Conservation (phyloP, 441 rosid genomes). For the Gossypium aridum region DNA sequence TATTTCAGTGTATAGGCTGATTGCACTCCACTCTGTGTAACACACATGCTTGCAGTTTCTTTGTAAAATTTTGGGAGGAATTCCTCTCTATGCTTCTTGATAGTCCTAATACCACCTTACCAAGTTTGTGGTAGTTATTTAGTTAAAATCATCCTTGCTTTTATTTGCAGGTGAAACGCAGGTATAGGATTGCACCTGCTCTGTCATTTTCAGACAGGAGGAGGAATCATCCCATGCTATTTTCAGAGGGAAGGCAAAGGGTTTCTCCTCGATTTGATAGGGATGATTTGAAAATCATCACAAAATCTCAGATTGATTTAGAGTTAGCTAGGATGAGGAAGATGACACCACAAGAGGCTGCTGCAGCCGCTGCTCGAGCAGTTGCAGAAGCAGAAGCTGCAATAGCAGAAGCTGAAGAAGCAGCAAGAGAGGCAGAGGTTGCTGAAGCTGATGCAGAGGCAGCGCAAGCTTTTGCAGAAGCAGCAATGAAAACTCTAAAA, state of each 20-base stretch:
- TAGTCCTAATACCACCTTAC: background rate
- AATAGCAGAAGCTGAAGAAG: slow-evolving; percentile 84
- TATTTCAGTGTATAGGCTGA: background rate
- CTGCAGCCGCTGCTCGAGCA: slow-evolving; percentile 75
- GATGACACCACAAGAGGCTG: slow-evolving; percentile 84
- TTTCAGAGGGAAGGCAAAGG: slow-evolving; percentile 37
- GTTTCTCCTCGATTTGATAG: slow-evolving; percentile 42
- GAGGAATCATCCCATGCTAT: slow-evolving; percentile 26
- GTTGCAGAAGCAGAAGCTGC: slow-evolving; percentile 95
- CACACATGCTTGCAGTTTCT: background rate
- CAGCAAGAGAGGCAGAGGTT: slow-evolving; percentile 83
- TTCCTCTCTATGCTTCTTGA: background rate
- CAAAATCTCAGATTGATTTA: slow-evolving; percentile 59
- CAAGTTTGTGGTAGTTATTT: background rate
- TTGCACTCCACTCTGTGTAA: background rate
- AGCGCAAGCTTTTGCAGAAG: slow-evolving; percentile 88
- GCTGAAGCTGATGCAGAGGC: slow-evolving; percentile 93
- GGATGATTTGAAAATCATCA: slow-evolving; percentile 39
- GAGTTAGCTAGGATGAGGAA: slow-evolving; percentile 73
- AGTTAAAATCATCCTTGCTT: no score
- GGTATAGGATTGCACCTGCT: slow-evolving; percentile 60
- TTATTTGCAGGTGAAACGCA: slow-evolving; percentile 70
- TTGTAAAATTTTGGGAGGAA: background rate
- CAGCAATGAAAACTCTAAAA: slow-evolving; percentile 60
- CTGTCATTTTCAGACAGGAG: slow-evolving; percentile 40